phyloP scores from a whole-genome alignment of 2,329 filamentous ascomycete genomes.

The Aaosphaeria pasadenensis region DNA sequence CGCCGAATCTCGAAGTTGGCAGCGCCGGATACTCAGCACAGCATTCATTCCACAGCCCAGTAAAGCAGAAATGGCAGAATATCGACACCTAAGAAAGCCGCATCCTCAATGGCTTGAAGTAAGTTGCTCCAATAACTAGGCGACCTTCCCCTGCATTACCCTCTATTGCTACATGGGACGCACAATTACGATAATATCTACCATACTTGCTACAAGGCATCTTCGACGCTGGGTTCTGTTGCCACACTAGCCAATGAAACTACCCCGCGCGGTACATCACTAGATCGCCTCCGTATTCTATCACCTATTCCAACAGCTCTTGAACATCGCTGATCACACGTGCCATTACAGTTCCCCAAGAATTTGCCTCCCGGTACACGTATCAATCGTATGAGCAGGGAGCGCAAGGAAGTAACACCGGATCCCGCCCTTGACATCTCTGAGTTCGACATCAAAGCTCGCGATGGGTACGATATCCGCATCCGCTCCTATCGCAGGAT shows the following conservation, averaged over 20 bases:
- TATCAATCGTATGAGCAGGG: not conserved
- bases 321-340: no score
- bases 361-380: not conserved
- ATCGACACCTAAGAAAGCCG: slow-evolving; percentile 3
- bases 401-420: not conserved
- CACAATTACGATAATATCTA: no score
- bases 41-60: no score
- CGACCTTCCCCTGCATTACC: no score
- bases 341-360: not conserved
- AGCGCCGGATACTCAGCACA: no score
- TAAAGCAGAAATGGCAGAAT: slow-evolving; percentile 3
- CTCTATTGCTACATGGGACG: no score
- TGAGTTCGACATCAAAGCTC: not conserved
- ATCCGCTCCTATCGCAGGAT: not conserved
- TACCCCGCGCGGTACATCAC: no score
- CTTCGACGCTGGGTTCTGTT: not conserved
- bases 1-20: no score
- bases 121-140: not conserved
- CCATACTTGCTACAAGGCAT: no score
- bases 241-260: not conserved
- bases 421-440: not conserved
- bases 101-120: slow-evolving; percentile 6
- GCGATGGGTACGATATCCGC: not conserved
- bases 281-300: no score
- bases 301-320: no score